Conservation (phyloP, 768 basidiomycete species). For the Crassisporium funariophilum region DNA sequence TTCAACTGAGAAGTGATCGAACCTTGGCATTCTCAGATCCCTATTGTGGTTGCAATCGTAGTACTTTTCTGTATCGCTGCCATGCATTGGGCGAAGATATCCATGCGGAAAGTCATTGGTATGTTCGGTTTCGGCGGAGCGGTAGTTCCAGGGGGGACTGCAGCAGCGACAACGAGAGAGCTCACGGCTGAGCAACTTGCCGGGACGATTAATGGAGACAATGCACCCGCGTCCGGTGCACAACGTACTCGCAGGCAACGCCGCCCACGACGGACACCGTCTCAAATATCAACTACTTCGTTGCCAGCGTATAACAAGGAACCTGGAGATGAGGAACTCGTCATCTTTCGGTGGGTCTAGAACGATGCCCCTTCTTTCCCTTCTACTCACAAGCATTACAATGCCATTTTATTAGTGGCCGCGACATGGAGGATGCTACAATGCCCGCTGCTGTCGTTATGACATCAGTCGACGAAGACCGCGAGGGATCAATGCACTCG, state of each 20-base stretch:
- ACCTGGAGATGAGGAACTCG: conserved; percentile 80
- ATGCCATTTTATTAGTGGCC: conserved; percentile 38
- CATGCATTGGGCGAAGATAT: conserved; percentile 20
- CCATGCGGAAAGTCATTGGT: conserved; percentile 4
- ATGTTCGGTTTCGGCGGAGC: conserved; percentile 12
- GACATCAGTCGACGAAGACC: conserved; percentile 39
- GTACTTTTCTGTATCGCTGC: conserved; percentile 24
- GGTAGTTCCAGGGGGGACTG: conserved; percentile 28
- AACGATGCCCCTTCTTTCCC: neutral
- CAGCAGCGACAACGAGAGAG: conserved; percentile 18
- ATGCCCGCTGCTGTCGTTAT: conserved; percentile 43
- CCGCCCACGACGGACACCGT: conserved; percentile 64
- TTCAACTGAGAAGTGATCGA: neutral
- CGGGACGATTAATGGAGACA: conserved; percentile 40
- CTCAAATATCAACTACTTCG: conserved; percentile 78
- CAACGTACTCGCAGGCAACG: conserved; percentile 35
- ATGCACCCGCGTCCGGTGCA: conserved; percentile 20
- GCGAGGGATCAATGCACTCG: conserved; percentile 32
- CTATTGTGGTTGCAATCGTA: conserved; percentile 33
- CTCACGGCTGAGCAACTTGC: conserved; percentile 58
- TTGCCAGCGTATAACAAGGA: conserved; percentile 83
- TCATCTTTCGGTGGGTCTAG: conserved; percentile 52
- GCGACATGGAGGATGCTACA: conserved; percentile 56
- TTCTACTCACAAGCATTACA: neutral
- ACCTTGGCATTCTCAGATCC: conserved; percentile 19